Percentiles rank a stretch among this genome's conserved stretches.
phyloP scores from a whole-genome alignment of 2,329 filamentous ascomycete genomes.

The Trichophaea hybrida region DNA sequence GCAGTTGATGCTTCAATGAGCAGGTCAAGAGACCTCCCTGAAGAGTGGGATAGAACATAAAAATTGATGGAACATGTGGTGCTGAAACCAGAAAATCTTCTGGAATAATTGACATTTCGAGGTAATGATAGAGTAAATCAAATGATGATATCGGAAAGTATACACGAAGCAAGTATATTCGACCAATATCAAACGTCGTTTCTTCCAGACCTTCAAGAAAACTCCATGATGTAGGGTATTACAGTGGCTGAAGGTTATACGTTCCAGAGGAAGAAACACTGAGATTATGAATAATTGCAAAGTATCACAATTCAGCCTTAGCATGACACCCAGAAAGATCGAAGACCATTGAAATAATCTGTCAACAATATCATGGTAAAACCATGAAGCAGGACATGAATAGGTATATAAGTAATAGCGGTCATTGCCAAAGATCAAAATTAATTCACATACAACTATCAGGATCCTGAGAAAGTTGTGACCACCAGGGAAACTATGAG shows the following conservation, averaged over 20 bases:
- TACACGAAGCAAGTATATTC: not conserved
- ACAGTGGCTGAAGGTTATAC: not conserved
- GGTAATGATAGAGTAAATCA: not conserved
- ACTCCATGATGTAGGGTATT: not conserved
- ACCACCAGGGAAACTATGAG: not conserved
- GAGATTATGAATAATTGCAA: not conserved
- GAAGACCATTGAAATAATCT: no score
- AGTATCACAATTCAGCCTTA: not conserved
- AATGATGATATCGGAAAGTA: not conserved
- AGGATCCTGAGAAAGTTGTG: not conserved
- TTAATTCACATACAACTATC: not conserved
- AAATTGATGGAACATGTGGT: not conserved
- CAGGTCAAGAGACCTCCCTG: conserved; percentile 15
- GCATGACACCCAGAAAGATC: not conserved
- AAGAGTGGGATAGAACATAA: conserved; percentile 10
- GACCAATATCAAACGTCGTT: not conserved
- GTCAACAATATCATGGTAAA: not conserved
- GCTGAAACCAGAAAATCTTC: conserved; percentile 3
- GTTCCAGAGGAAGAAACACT: not conserved
- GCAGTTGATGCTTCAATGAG: conserved; percentile 9
- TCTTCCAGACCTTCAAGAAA: not conserved
- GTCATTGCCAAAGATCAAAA: not conserved
- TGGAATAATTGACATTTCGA: not conserved
- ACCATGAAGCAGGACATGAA: no score
- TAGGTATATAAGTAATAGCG: not conserved